Conservation (phyloP, 2,329 filamentous ascomycete genomes). For the Trichoderma koningii region DNA sequence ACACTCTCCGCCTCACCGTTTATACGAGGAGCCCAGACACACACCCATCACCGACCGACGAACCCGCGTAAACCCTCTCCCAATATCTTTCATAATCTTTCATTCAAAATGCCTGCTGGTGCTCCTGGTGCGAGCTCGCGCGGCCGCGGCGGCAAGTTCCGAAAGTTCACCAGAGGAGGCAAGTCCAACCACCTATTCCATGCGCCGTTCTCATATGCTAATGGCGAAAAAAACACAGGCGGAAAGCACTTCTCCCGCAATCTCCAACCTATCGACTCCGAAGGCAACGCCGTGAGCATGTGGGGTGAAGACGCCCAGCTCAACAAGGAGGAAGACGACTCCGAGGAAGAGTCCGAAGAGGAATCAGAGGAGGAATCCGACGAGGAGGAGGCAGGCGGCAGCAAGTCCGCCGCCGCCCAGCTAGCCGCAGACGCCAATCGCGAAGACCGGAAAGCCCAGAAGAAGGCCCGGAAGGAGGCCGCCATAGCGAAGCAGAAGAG, state of each 20-base stretch:
- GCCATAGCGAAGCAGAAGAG: slow-evolving; percentile 76
- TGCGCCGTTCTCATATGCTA: no score
- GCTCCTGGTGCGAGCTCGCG: slow-evolving; percentile 57
- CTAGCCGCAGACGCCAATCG: slow-evolving; percentile 60
- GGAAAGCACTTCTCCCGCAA: slow-evolving; percentile 95
- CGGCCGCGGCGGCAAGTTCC: slow-evolving; percentile 90
- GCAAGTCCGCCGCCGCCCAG: slow-evolving; percentile 38
- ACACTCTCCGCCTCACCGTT: neutral
- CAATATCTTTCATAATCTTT: no score
- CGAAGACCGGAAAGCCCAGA: slow-evolving; percentile 82
- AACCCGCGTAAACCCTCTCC: no score
- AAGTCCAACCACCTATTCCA: slow-evolving; percentile 35
- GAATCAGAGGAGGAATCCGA: slow-evolving; percentile 53
- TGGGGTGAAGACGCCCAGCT: slow-evolving; percentile 66
- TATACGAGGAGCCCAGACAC: no score
- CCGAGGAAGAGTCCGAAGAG: slow-evolving; percentile 51
- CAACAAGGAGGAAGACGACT: slow-evolving; percentile 53
- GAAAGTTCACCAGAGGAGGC: slow-evolving; percentile 92
- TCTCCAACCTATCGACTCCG: slow-evolving; percentile 81
- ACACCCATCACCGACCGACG: no score
- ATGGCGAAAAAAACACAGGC: slow-evolving; percentile 52
- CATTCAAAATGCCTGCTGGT: slow-evolving; percentile 49
- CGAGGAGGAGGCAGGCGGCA: slow-evolving; percentile 25
- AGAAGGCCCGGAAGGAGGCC: slow-evolving; percentile 88
- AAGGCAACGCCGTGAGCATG: slow-evolving; percentile 87